Evolutionary conservation across 1,284 basidiomycete genomes (phyloP), one percentile per base, ranked within the genome.

Genomic region (Moesziomyces parantarcticus): DNA sequence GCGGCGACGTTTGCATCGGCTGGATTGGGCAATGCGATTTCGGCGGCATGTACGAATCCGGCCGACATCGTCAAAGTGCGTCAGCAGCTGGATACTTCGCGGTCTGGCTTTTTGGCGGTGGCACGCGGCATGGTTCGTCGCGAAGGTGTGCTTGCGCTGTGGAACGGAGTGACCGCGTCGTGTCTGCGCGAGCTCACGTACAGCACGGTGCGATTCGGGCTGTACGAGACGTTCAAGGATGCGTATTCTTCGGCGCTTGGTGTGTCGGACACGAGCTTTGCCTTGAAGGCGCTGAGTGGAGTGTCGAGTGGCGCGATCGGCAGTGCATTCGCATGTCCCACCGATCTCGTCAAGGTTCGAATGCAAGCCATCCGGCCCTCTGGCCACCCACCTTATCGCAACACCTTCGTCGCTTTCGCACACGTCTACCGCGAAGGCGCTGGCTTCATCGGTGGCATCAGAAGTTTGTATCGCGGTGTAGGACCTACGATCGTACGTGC

Each of bases 61-160:
- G 57, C 64, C n/a, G 76, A 79, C 62, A 67, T 78, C 22, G 50
- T 78, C 50, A 79, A 79, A 43, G 76, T 79, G 14, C 73, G 77
- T 3, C 77, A 79, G 43, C 77, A 79, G 60, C 69, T 79, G 34
- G 59, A 68, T 47, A 63, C 59, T 39, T 44, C 58, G 14, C 65
- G 69, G 3, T 53, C 65, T 48, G 62, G 62, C 26, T 79, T 79
- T 54, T 40, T 68, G 23, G 47, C 53, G 5, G 50, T 79, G 21
- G 61, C 61, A 4, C 23, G 36, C 1, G 57, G 50, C 5, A 79
- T 79, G 77, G 41, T 70, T 3, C 42, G 50, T 0, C 53, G 46
- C 13, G 77, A 79, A 42, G 76, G 77, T 0, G 26, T 76, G 1
- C 42, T 29, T 18, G 62, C 73, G 23, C 23, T 77, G 14, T 76